Percentiles rank a stretch among this genome's conserved stretches.
Conservation (phyloP, 2,329 filamentous ascomycete species). For the Fusarium coffeatum region DNA sequence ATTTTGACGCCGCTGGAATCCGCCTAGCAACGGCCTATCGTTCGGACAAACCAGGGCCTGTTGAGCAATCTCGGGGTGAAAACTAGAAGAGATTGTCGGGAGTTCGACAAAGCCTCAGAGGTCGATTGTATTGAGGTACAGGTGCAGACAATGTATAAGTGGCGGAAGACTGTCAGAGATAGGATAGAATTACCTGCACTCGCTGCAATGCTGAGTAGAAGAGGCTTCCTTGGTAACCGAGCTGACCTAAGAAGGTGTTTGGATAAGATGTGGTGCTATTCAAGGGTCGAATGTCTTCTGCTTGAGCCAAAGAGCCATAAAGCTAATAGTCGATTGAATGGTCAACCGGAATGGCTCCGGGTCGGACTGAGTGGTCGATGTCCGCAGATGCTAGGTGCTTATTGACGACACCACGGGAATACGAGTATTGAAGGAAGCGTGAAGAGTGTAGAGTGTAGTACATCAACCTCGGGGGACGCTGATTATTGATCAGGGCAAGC, state of each 20-base stretch:
- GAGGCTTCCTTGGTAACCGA: neutral
- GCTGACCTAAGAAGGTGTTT: neutral
- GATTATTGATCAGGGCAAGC: slow-evolving; percentile 29
- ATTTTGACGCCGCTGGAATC: slow-evolving; percentile 7
- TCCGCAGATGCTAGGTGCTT: neutral
- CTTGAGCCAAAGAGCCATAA: neutral
- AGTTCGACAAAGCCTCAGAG: slow-evolving; percentile 2
- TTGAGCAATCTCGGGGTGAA: neutral
- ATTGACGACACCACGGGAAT: slow-evolving; percentile 8
- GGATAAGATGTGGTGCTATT: neutral
- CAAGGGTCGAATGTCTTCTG: neutral
- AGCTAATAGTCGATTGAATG: neutral
- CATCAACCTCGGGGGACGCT: neutral
- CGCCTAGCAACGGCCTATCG: slow-evolving; percentile 8
- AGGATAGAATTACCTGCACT: neutral
- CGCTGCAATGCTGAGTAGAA: neutral
- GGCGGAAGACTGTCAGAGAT: slow-evolving; percentile 1
- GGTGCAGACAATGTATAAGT: neutral
- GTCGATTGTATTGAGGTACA: slow-evolving; percentile 1
- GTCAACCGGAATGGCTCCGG: neutral
- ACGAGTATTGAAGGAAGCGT: neutral
- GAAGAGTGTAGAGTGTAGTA: neutral
- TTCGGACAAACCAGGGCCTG: neutral
- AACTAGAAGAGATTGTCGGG: neutral
- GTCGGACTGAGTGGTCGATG: neutral